Evolutionary conservation across 1,284 basidiomycete genomes (phyloP).

Genomic region (Boletellus deceptivus): DNA sequence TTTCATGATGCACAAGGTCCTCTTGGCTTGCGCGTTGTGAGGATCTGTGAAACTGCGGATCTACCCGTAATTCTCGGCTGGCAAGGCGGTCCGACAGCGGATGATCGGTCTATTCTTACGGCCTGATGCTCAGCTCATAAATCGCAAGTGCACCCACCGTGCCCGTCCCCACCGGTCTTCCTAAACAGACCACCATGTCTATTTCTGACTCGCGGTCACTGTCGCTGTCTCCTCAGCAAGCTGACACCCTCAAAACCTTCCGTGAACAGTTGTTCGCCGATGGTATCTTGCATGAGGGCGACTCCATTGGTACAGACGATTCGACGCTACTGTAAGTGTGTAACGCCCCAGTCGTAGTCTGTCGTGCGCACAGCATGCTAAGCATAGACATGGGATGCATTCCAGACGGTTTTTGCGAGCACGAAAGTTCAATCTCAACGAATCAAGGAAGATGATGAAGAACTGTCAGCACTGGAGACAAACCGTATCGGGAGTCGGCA

Average conservation of each 20-base stretch:
- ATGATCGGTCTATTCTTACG: conserved; percentile 2
- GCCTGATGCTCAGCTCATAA: background rate
- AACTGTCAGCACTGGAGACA: conserved; percentile 60
- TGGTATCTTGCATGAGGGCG: conserved; percentile 53
- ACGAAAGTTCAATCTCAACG: conserved; percentile 53
- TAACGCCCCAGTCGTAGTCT: background rate
- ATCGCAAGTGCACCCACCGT: background rate
- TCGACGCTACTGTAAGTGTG: conserved; percentile 53
- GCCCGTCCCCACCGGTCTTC: background rate
- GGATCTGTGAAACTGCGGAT: background rate
- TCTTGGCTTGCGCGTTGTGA: no score
- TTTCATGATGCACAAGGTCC: no score
- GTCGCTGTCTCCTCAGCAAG: conserved; percentile 18
- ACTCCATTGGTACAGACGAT: conserved; percentile 66
- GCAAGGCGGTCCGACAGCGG: background rate
- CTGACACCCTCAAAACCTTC: conserved; percentile 35
- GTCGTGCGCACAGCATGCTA: background rate
- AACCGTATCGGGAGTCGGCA: conserved; percentile 53
- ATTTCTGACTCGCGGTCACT: conserved; percentile 1
- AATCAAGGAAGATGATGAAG: conserved; percentile 56
- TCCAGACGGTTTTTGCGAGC: conserved; percentile 67
- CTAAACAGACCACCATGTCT: conserved; percentile 14
- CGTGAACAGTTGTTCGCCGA: conserved; percentile 50
- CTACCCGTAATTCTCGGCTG: background rate
- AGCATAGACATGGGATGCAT: conserved; percentile 3